Evolutionary conservation across 2,329 filamentous ascomycete species (phyloP).

Genomic region (Lecanicillium sp.): DNA sequence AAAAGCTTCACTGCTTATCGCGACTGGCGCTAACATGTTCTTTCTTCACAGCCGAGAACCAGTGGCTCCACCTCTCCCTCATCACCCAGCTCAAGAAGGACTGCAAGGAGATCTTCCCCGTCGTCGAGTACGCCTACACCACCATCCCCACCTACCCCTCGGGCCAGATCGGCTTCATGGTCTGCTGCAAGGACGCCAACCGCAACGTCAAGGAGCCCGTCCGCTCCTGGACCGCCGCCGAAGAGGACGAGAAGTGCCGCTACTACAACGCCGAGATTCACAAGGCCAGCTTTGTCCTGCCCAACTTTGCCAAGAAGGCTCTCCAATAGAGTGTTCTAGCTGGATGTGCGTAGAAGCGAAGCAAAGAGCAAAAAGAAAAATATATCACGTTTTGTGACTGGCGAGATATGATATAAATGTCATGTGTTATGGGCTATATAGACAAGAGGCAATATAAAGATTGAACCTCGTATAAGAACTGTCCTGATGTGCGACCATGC

Average conservation of each 20-base stretch:
- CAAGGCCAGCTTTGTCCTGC: constrained; percentile 87
- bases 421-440: neutral
- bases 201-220: constrained; percentile 81
- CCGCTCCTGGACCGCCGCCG: constrained; percentile 73
- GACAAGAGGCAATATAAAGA: neutral
- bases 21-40: constrained; percentile 7
- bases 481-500: neutral
- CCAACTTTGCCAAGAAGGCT: constrained; percentile 83
- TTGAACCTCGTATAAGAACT: neutral
- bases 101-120: constrained; percentile 95
- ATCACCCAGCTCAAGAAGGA: constrained; percentile 95
- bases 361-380: constrained; percentile 4
- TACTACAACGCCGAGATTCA: constrained; percentile 99
- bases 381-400: neutral
- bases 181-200: constrained; percentile 90
- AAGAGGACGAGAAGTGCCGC: constrained; percentile 86
- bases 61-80: constrained; percentile 94
- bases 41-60: constrained; percentile 75
- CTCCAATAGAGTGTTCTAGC: constrained; percentile 40
- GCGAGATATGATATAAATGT: neutral
- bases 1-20: constrained; percentile 16
- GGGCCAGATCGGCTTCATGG: constrained; percentile 99
- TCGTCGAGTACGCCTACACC: constrained; percentile 97
- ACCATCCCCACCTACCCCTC: constrained; percentile 99
- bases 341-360: neutral